Percentiles rank a stretch among this genome's conserved stretches.
phyloP scores from a whole-genome alignment of 257 asterid species.

The Coffea canephora region DNA sequence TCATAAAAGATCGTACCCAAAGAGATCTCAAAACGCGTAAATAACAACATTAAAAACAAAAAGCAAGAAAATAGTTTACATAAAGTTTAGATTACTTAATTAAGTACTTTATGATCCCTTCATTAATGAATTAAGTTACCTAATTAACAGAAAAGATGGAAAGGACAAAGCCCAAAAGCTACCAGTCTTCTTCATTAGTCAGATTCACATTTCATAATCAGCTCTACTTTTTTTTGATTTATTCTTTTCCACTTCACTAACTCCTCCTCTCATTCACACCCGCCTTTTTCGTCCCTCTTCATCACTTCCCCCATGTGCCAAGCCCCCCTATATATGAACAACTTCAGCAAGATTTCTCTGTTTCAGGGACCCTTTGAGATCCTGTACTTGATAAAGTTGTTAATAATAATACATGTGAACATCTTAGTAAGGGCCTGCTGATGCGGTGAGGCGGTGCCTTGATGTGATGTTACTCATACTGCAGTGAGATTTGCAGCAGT shows the following conservation, averaged over 20 bases:
- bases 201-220: conserved; percentile 17
- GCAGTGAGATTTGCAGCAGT: conserved; percentile 44
- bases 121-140: background rate
- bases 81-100: background rate
- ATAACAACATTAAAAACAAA: background rate
- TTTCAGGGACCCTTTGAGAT: conserved; percentile 13
- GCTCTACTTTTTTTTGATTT: background rate
- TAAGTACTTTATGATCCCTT: background rate
- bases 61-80: background rate
- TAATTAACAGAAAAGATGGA: background rate
- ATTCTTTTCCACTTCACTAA: conserved; percentile 6
- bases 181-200: conserved; percentile 14
- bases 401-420: conserved; percentile 2
- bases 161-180: conserved; percentile 24
- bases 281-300: conserved; percentile 32
- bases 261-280: conserved; percentile 33
- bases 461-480: conserved; percentile 16
- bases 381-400: background rate
- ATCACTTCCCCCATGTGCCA: conserved; percentile 35
- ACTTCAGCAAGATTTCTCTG: conserved; percentile 3
- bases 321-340: conserved; percentile 9
- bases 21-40: background rate
- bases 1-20: background rate
- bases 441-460: conserved; percentile 20
- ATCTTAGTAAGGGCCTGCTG: conserved; percentile 28